phyloP scores from a whole-genome alignment of 2,329 filamentous ascomycete species.

The Eutypa lata region DNA sequence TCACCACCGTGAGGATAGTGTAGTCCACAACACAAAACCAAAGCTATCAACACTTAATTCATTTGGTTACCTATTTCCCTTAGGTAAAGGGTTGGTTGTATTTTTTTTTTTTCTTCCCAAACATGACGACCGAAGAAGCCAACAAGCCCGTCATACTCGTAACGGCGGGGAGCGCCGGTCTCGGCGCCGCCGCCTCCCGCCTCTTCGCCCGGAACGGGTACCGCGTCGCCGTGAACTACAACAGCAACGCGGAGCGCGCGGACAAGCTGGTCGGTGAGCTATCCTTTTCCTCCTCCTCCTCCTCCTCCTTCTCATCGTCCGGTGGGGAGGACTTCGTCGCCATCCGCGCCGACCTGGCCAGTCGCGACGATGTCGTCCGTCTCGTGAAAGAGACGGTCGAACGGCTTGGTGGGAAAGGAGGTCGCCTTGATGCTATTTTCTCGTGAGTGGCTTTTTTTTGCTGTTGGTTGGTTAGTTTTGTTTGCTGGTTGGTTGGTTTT shows the following conservation, averaged over 20 bases:
- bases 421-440: conserved; percentile 72
- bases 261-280: conserved; percentile 56
- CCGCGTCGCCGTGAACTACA: conserved; percentile 73
- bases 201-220: conserved; percentile 67
- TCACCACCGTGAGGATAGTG: too few relatives aligned
- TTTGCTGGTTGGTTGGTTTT: too few relatives aligned
- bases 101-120: too few relatives aligned
- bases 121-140: too few relatives aligned
- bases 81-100: too few relatives aligned
- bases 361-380: conserved; percentile 53
- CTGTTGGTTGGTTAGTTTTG: too few relatives aligned
- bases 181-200: conserved; percentile 65
- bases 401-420: conserved; percentile 39
- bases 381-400: conserved; percentile 58
- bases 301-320: too few relatives aligned
- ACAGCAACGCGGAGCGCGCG: conserved; percentile 58
- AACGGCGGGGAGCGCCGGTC: conserved; percentile 58
- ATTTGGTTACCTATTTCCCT: too few relatives aligned
- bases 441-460: conserved; percentile 32
- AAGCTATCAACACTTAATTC: not conserved
- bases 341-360: conserved; percentile 65
- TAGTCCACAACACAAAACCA: not conserved
- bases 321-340: conserved; percentile 39
- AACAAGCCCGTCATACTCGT: conserved; percentile 36
- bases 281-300: too few relatives aligned